These are phyloP conservation scores for Annulohypoxylon maeteangense DNA, from an alignment of 495 filamentous ascomycete species.

Conservation along the genomic window DNA sequence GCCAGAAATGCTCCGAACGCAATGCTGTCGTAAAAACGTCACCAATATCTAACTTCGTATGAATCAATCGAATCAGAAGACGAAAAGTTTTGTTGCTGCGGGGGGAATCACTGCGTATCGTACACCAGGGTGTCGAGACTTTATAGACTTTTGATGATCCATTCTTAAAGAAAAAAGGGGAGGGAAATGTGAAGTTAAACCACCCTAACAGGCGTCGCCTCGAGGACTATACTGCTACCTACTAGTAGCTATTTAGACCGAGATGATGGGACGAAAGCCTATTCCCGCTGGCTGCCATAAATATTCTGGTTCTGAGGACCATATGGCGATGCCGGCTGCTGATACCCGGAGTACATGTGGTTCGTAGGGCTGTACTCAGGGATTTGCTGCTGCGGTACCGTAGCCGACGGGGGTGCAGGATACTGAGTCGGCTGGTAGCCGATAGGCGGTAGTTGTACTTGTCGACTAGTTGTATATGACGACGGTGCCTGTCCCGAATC, in stretches of 20 bases:
- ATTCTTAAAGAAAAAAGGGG: conserved; percentile 16
- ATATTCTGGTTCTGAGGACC: conserved; percentile 72
- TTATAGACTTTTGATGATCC: conserved; percentile 32
- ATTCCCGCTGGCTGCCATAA: conserved; percentile 76
- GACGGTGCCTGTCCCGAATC: conserved; percentile 63
- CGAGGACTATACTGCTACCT: conserved; percentile 3
- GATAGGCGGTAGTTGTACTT: conserved; percentile 83
- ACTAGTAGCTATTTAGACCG: not conserved
- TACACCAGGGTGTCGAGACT: conserved; percentile 33
- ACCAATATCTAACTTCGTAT: conserved; percentile 23
- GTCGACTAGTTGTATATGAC: conserved; percentile 69
- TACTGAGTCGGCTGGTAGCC: conserved; percentile 81
- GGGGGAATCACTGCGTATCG: conserved; percentile 38
- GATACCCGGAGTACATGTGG: conserved; percentile 65
- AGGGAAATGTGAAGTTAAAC: conserved; percentile 8
- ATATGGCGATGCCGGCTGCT: conserved; percentile 78
- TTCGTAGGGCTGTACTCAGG: conserved; percentile 70
- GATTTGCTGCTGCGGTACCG: conserved; percentile 64
- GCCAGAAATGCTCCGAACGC: conserved; percentile 33
- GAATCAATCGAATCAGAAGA: conserved; percentile 27
- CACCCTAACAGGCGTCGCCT: conserved; percentile 4
- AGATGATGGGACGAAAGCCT: conserved; percentile 1
- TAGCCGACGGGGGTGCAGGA: conserved; percentile 69
- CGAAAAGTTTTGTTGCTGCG: conserved; percentile 13
- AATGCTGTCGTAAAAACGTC: conserved; percentile 37